Conservation (phyloP, 495 filamentous ascomycete genomes). For the Neurospora sp. region DNA sequence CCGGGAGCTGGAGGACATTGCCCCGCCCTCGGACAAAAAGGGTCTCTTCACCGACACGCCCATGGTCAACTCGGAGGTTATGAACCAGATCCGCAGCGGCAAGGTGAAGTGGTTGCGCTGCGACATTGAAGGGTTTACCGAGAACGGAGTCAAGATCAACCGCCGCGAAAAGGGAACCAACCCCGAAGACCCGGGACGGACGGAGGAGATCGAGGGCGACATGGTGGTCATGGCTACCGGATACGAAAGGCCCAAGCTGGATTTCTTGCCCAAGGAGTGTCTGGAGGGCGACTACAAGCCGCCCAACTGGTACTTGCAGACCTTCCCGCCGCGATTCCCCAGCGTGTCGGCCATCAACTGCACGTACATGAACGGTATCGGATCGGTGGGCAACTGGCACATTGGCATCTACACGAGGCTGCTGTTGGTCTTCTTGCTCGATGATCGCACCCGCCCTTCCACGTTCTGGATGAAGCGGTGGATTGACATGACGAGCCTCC, state of each 20-base stretch:
- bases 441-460: constrained; percentile 62
- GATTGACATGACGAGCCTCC: constrained; percentile 72
- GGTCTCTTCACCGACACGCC: constrained; percentile 75
- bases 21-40: constrained; percentile 43
- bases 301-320: constrained; percentile 81
- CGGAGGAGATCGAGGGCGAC: constrained; percentile 55
- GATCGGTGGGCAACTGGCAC: constrained; percentile 74
- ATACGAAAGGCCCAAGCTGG: constrained; percentile 59
- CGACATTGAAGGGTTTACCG: constrained; percentile 57
- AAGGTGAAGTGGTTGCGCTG: constrained; percentile 71
- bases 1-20: constrained; percentile 69
- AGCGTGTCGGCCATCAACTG: constrained; percentile 70
- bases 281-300: constrained; percentile 64
- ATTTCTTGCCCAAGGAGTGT: constrained; percentile 59
- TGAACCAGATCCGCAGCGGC: constrained; percentile 66
- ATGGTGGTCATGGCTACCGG: constrained; percentile 80
- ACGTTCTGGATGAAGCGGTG: constrained; percentile 70
- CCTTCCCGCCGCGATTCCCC: constrained; percentile 58
- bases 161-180: constrained; percentile 61
- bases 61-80: constrained; percentile 76
- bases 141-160: constrained; percentile 59
- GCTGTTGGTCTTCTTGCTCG: constrained; percentile 74
- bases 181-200: constrained; percentile 57
- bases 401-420: constrained; percentile 84
- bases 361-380: constrained; percentile 75